These are phyloP conservation scores for Tricholoma sp. DNA, from an alignment of 768 basidiomycete species.

Conservation along the genomic window DNA sequence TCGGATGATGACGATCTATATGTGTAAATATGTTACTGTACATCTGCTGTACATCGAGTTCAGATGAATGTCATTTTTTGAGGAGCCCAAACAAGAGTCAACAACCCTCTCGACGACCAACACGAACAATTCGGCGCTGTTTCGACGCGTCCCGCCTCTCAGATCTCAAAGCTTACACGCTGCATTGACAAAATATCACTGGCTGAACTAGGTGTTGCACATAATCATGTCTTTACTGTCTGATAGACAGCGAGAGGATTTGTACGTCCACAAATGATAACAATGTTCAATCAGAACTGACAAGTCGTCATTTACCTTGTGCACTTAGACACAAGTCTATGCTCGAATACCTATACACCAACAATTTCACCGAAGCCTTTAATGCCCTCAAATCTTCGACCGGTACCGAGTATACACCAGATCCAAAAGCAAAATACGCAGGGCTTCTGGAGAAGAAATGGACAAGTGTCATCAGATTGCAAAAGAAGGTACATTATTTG, in stretches of 20 bases:
- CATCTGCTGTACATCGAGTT: too few relatives aligned
- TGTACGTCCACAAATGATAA: conserved; percentile 18
- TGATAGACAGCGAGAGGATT: conserved; percentile 28
- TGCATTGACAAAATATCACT: not conserved
- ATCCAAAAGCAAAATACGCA: conserved; percentile 81
- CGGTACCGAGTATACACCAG: conserved; percentile 63
- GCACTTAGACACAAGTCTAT: conserved; percentile 66
- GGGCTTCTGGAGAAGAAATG: conserved; percentile 96
- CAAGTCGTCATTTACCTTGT: conserved; percentile 6
- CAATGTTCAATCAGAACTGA: not conserved
- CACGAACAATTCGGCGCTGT: not conserved
- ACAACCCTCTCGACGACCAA: not conserved
- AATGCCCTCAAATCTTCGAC: conserved; percentile 52
- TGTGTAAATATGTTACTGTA: not conserved
- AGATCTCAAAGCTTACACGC: not conserved
- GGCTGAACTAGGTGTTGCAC: not conserved
- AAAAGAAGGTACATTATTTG: conserved; percentile 71
- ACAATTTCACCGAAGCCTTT: conserved; percentile 58
- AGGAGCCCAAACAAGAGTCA: conserved; percentile 8
- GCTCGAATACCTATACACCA: conserved; percentile 70
- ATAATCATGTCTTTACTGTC: conserved; percentile 26
- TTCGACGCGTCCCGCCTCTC: conserved; percentile 15
- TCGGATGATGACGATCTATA: not conserved
- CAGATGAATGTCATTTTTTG: not conserved
- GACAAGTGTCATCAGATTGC: conserved; percentile 92